phyloP scores from a whole-genome alignment of 1,284 basidiomycete genomes.

The Boletus smithii region DNA sequence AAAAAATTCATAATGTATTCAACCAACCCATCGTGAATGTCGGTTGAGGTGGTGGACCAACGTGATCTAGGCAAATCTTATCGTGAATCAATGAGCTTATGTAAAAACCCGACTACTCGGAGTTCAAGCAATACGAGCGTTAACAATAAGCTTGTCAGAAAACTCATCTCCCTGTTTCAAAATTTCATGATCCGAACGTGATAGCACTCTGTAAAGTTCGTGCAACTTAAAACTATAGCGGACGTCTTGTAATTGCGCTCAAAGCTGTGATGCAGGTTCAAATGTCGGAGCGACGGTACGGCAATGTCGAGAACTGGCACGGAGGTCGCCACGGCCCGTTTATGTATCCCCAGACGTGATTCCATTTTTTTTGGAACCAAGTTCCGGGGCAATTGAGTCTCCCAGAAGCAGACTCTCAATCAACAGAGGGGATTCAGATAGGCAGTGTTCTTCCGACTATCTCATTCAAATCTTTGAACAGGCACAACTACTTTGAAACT shows the following conservation, averaged over 20 bases:
- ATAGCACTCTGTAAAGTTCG: too few relatives aligned
- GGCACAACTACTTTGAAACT: slow-evolving; percentile 1
- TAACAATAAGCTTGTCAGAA: slow-evolving; percentile 24
- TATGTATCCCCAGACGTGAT: background rate
- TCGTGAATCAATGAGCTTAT: slow-evolving; percentile 19
- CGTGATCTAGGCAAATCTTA: slow-evolving; percentile 19
- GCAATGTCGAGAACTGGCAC: slow-evolving; percentile 21
- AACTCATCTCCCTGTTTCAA: slow-evolving; percentile 29
- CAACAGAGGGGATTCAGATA: too few relatives aligned
- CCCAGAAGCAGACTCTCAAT: too few relatives aligned
- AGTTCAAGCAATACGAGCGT: slow-evolving; percentile 8
- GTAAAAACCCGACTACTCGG: slow-evolving; percentile 17
- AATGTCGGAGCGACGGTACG: slow-evolving; percentile 12
- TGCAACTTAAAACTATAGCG: background rate
- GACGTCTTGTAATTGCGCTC: background rate
- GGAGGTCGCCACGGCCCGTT: background rate
- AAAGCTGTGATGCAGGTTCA: background rate
- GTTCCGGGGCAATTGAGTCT: background rate
- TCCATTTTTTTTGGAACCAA: slow-evolving; percentile 23
- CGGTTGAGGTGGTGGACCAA: slow-evolving; percentile 1
- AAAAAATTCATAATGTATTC: slow-evolving; percentile 1
- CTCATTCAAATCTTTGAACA: slow-evolving; percentile 6
- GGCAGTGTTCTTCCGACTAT: too few relatives aligned
- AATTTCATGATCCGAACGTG: slow-evolving; percentile 22
- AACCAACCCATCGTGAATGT: slow-evolving; percentile 27